Evolutionary conservation across 2,329 filamentous ascomycete genomes (phyloP).

Genomic region (Pseudogymnoascus sp.): DNA sequence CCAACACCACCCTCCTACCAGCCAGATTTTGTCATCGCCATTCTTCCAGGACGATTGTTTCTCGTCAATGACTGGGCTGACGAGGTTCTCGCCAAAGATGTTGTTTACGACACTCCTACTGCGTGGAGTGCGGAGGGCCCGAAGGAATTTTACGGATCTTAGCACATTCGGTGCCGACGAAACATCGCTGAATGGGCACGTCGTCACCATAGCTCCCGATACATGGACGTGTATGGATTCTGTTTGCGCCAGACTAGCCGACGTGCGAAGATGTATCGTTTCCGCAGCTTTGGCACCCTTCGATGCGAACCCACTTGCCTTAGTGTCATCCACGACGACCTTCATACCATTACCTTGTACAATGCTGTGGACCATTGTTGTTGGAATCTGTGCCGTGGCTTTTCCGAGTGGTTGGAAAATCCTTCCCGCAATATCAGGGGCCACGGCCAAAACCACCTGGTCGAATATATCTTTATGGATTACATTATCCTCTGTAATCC

Average conservation of each 20-base stretch:
- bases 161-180: constrained; percentile 31
- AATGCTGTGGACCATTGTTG: constrained; percentile 39
- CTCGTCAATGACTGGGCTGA: constrained; percentile 13
- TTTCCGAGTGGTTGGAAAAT: constrained; percentile 38
- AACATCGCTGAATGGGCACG: constrained; percentile 36
- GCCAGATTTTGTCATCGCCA: constrained; percentile 44
- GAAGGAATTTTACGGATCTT: constrained; percentile 41
- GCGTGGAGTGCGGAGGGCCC: constrained; percentile 41
- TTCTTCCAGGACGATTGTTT: constrained; percentile 38
- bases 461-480: constrained; percentile 37
- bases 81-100: constrained; percentile 31
- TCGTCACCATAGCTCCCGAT: constrained; percentile 44
- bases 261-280: constrained; percentile 17
- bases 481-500: constrained; percentile 23
- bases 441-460: constrained; percentile 44
- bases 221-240: constrained; percentile 45
- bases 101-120: constrained; percentile 40
- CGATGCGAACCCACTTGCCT: constrained; percentile 13
- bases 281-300: constrained; percentile 19
- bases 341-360: constrained; percentile 33
- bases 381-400: constrained; percentile 38
- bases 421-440: constrained; percentile 42
- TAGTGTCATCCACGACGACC: constrained; percentile 19
- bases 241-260: constrained; percentile 20
- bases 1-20: constrained; percentile 55